Base-by-base conservation (phyloP, 108 stramenopile species). In the Cyclotella baltica region DNA sequence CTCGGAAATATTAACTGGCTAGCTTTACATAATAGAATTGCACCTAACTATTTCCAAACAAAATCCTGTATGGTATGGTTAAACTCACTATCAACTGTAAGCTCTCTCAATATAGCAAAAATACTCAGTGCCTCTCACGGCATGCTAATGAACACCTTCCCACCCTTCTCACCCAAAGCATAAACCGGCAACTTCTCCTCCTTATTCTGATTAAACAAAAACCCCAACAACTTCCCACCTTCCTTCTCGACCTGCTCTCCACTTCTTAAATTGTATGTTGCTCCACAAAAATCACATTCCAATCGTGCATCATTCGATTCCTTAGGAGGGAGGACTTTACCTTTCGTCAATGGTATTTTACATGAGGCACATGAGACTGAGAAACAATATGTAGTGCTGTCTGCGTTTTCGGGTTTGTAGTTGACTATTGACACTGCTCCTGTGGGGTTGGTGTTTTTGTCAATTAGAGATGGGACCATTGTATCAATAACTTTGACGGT, bases 291-390 rank as follows among this genome's bases (percentile, higher is more conserved):
- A 50, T 79, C 73, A 51, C 86, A 89, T 23, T 51, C 47, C 29
- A 89, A 55, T 27, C 77, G 25, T 38, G 81, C 78, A 59, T 81
- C 80, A 5, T 38, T 67, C 2, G 37, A 37, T 50, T 80, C 84
- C 57, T 53, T 88, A 35, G 72, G 85, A n/a, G 30, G 56, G 9
- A 93, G 57, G 0, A 89, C 76, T 50, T 83, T 81, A 38, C 88
- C 93, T 69, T 94, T 94, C 37, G 88, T 84, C 70, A 94, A 66
- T 25, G 93, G 93, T 28, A 94, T 83, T 68, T 92, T 83, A 75
- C 93, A 94, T 25, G 73, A 70, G 6, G 90, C 77, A 77, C 93
- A 94, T 31, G 69, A 47, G 0, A 80, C 73, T 28, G 75, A 70
- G 59, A 89, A 88, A 75, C 93, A 94, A 70, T 89, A 92, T 0